phyloP scores from a whole-genome alignment of 129 eudicot species.

The Escallonia rubra region DNA sequence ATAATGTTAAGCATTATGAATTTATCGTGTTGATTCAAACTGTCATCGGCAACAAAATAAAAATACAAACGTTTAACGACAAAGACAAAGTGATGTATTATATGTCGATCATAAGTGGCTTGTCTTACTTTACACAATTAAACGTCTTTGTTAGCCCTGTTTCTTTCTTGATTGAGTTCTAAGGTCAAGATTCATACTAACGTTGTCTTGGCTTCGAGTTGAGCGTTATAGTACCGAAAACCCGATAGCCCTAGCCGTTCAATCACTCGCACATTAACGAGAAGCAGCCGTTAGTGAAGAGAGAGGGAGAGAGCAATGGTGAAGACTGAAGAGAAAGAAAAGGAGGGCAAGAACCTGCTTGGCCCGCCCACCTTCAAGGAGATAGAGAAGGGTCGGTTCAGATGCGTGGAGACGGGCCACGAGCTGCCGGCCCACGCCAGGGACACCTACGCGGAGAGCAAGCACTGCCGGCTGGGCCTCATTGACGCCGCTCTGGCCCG shows the following conservation, averaged over 20 bases:
- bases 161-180: too few species aligned
- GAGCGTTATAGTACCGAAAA: too few species aligned
- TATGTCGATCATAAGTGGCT: too few species aligned
- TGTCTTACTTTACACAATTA: too few species aligned
- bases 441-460: slow-evolving; percentile 59
- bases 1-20: too few species aligned
- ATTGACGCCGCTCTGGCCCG: slow-evolving; percentile 72
- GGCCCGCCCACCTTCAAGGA: slow-evolving; percentile 69
- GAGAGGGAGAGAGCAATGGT: slow-evolving; percentile 25
- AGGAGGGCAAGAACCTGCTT: slow-evolving; percentile 58
- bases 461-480: slow-evolving; percentile 84
- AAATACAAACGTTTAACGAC: too few species aligned
- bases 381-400: slow-evolving; percentile 79
- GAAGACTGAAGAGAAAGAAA: slow-evolving; percentile 21
- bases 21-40: too few species aligned
- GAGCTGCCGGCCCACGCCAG: slow-evolving; percentile 62
- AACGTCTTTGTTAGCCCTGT: too few species aligned
- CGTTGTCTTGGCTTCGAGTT: too few species aligned
- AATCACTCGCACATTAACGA: background rate
- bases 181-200: too few species aligned
- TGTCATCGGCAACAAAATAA: too few species aligned
- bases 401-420: slow-evolving; percentile 88
- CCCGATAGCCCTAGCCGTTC: background rate
- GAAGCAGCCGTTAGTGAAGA: background rate
- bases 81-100: too few species aligned